Conservation (phyloP, 2,329 filamentous ascomycete species). For the Ophiostoma ips region DNA sequence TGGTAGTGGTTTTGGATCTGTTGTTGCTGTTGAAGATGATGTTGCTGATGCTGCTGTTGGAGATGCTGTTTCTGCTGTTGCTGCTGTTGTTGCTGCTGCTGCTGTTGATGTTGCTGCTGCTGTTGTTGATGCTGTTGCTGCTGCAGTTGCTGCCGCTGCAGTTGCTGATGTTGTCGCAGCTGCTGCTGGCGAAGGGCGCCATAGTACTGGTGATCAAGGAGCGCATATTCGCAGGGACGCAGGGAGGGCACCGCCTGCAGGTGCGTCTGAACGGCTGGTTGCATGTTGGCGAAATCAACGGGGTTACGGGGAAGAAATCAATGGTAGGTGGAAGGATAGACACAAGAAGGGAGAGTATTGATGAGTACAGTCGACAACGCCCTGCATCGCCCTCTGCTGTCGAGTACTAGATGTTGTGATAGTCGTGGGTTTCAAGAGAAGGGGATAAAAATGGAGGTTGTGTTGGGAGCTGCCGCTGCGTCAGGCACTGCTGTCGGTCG, state of each 20-base stretch:
- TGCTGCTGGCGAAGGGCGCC: conserved; percentile 11
- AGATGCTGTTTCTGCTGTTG: conserved; percentile 12
- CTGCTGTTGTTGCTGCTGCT: conserved; percentile 8
- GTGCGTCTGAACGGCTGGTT: conserved; percentile 37
- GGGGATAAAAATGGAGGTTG: too few species aligned
- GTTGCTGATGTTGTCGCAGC: too few species aligned
- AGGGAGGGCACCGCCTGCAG: conserved; percentile 31
- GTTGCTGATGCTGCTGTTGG: conserved; percentile 11
- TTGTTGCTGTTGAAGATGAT: conserved; percentile 6
- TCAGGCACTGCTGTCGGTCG: too few species aligned
- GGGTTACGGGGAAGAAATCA: not conserved
- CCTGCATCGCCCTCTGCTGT: too few species aligned
- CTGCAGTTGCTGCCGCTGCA: conserved; percentile 2
- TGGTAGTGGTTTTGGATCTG: conserved; percentile 7
- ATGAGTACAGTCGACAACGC: too few species aligned
- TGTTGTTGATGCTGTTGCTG: conserved; percentile 9
- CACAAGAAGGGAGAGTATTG: too few species aligned
- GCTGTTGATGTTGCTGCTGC: conserved; percentile 7
- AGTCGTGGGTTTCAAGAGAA: not conserved
- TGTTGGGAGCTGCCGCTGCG: too few species aligned
- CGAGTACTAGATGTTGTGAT: not conserved
- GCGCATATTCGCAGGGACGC: conserved; percentile 26
- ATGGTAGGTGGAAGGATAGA: not conserved
- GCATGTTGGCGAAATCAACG: conserved; percentile 16
- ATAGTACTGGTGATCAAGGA: conserved; percentile 18